phyloP scores from a whole-genome alignment of 805 yeast species.

The Schizosaccharomyces cryophilus region DNA sequence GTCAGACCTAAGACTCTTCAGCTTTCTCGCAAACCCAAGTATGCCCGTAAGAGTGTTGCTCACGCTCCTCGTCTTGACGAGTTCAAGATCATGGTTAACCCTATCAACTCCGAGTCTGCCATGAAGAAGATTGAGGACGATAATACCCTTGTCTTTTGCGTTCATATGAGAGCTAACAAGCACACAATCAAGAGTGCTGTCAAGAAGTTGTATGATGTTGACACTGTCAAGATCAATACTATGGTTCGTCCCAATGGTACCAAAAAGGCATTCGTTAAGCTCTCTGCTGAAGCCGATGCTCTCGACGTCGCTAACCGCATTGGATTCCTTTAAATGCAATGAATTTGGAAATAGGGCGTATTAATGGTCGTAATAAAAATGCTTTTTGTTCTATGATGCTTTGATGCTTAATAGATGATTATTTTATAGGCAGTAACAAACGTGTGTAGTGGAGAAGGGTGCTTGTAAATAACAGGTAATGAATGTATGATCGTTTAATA shows the following conservation, averaged over 20 bases:
- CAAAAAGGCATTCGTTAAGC: conserved; percentile 98
- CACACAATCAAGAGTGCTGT: conserved; percentile 94
- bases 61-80: conserved; percentile 94
- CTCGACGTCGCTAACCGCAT: conserved; percentile 98
- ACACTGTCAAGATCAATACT: conserved; percentile 82
- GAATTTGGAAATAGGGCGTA: too few relatives aligned
- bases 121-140: conserved; percentile 98
- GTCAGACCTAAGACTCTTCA: conserved; percentile 82
- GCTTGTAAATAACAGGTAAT: too few relatives aligned
- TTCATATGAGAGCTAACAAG: conserved; percentile 92
- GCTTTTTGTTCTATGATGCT: too few relatives aligned
- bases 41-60: conserved; percentile 86
- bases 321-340: conserved; percentile 65
- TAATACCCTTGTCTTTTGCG: conserved; percentile 97
- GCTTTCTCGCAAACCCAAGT: conserved; percentile 82
- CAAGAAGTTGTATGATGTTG: conserved; percentile 94
- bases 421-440: too few relatives aligned
- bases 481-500: too few relatives aligned
- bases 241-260: conserved; percentile 97
- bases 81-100: conserved; percentile 77
- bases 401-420: too few relatives aligned
- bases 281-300: conserved; percentile 98
- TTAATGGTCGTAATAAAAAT: too few relatives aligned
- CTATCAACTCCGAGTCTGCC: conserved; percentile 95
- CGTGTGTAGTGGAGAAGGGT: too few relatives aligned